A percentile compares a stretch with the other conserved stretches of the same genome.
phyloP scores from a whole-genome alignment of 192 early-diverging fungal genomes.

The Geosiphon pyriformis region DNA sequence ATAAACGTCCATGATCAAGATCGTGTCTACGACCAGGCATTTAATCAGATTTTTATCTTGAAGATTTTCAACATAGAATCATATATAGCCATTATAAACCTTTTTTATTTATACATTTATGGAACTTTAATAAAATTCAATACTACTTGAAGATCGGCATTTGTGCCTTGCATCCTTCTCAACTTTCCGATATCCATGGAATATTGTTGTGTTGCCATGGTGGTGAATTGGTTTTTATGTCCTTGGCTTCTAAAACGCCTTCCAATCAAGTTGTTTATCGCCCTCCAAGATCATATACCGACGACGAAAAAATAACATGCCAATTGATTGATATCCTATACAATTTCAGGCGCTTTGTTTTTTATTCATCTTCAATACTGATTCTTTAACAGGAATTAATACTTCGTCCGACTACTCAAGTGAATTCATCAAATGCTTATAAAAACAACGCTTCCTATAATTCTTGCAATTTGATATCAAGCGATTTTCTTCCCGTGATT shows the following conservation, averaged over 20 bases:
- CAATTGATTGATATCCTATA: constrained; percentile 21
- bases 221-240: constrained; percentile 19
- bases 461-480: neutral
- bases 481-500: neutral
- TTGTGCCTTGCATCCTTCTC: neutral
- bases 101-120: too few species aligned
- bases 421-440: neutral
- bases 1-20: neutral
- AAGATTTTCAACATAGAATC: too few species aligned
- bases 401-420: constrained; percentile 2
- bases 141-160: neutral
- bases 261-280: constrained; percentile 5
- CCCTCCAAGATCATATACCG: neutral
- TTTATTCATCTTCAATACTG: neutral
- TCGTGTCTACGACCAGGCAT: too few species aligned
- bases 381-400: neutral
- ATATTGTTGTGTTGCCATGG: neutral
- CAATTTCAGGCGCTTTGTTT: neutral
- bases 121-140: too few species aligned
- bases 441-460: neutral
- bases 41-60: too few species aligned
- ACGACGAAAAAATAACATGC: constrained; percentile 5
- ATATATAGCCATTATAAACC: too few species aligned
- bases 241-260: neutral
- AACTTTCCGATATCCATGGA: neutral